These are phyloP conservation scores for Ophiostoma himal-ulmi DNA, from an alignment of 2,329 filamentous ascomycete genomes.

Conservation along the genomic window DNA sequence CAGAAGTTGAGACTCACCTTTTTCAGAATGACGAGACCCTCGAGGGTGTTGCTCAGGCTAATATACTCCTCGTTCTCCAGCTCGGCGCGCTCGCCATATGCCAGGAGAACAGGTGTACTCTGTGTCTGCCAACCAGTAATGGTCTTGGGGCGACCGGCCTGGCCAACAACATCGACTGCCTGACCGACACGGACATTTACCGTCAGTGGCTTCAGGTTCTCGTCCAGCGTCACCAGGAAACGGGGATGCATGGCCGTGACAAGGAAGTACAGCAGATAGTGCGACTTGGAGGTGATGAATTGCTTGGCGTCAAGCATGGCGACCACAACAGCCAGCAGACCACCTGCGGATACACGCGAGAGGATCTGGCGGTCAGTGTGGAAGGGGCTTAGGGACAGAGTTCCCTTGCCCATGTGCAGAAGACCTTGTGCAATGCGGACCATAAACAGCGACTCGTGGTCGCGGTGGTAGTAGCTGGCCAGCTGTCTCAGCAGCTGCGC, in stretches of 20 bases:
- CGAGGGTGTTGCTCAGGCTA: constrained; percentile 80
- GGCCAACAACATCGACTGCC: constrained; percentile 95
- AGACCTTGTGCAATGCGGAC: constrained; percentile 96
- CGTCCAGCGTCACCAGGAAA: constrained; percentile 93
- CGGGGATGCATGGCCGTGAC: constrained; percentile 95
- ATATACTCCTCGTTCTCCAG: constrained; percentile 97
- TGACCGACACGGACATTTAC: constrained; percentile 97
- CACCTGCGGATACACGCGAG: constrained; percentile 82
- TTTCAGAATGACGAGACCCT: constrained; percentile 90
- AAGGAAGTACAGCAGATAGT: constrained; percentile 96
- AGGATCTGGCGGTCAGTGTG: constrained; percentile 96
- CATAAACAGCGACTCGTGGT: constrained; percentile 97
- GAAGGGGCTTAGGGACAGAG: constrained; percentile 94
- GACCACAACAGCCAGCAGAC: constrained; percentile 81
- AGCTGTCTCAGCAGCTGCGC: constrained; percentile 91
- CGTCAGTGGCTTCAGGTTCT: constrained; percentile 85
- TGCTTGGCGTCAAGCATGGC: constrained; percentile 94
- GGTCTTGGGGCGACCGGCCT: constrained; percentile 94
- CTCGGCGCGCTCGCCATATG: constrained; percentile 93
- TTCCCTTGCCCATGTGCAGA: constrained; percentile 98
- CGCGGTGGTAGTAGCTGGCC: constrained; percentile 95
- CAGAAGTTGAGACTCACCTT: constrained; percentile 56
- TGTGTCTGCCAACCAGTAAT: constrained; percentile 99
- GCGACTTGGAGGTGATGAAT: constrained; percentile 60
- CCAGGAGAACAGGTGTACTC: constrained; percentile 91